Evolutionary conservation across 2,329 filamentous ascomycete genomes (phyloP), one percentile per base, ranked within the genome.

Genomic region (Metarhizium album): DNA sequence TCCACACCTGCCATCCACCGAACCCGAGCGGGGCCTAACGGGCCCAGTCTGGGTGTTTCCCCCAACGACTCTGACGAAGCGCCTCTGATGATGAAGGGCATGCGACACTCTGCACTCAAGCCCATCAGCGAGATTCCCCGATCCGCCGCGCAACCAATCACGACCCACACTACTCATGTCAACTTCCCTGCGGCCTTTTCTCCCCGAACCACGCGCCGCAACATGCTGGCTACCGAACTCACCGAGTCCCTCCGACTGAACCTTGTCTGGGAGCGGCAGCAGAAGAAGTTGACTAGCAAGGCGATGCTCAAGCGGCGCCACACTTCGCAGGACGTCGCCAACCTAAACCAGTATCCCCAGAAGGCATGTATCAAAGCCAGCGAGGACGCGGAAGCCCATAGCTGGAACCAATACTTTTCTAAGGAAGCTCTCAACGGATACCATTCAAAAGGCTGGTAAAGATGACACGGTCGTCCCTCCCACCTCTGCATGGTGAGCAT

Each of bases 181-280:
- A 67, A 74, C 46, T 81, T 86, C 57, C 85, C 87, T 50, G 81
- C 83, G 27, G 87, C 89, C 2, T 78, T 95, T 57, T 97, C 93
- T 4, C 93, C 93, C 3, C 82, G 90, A 52, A 96, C 91, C 0
- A 96, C 90, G 0, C 82, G 93, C 48, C 82, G 90, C 54, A 94
- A 96, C 68, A 98, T 98, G 93, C 78, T 98, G 51, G 86, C 88
- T 8, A 94, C 88, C 0, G 93, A 98, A 71, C 74, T 98, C 50
- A 96, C 91, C 2, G 90, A 95, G 65, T 95, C 89, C 22, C 82
- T 98, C 3, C 83, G 93, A 22, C 87, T 90, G 59, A 87, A 96
- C 60, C 82, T 98, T 16, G 79, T 97, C 16, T 95, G 89, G 87
- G 93, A 98, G 67, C 85, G 93, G 48, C 89, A 95, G 63, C 91